phyloP scores from a whole-genome alignment of 1,284 basidiomycete species.

The Cystobasidium sp. region DNA sequence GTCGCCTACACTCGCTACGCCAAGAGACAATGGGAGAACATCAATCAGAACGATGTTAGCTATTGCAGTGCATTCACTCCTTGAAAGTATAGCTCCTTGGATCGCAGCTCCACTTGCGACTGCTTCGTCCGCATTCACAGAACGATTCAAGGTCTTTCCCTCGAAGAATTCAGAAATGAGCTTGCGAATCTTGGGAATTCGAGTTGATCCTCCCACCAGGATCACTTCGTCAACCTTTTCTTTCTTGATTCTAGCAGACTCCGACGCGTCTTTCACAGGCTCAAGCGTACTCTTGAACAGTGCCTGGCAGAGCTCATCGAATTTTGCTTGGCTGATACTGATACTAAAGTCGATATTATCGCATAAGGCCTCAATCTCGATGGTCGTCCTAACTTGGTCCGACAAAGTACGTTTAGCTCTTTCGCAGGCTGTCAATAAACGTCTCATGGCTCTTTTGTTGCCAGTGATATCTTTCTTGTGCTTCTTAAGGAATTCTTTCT shows the following conservation, averaged over 20 bases:
- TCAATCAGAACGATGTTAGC: constrained; percentile 95
- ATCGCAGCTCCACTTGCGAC: constrained; percentile 99
- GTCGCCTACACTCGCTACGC: constrained; percentile 95
- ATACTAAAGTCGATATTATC: constrained; percentile 99
- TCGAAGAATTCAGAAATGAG: constrained; percentile 99
- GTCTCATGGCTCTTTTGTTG: constrained; percentile 93
- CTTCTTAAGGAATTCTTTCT: constrained; percentile 98
- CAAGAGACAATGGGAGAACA: constrained; percentile 89
- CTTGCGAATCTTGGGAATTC: constrained; percentile 97
- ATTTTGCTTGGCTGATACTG: constrained; percentile 95
- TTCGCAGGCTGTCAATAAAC: constrained; percentile 96
- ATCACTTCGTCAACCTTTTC: constrained; percentile 93
- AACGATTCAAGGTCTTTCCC: constrained; percentile 61
- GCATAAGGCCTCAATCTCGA: constrained; percentile 93
- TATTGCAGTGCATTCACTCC: constrained; percentile 76
- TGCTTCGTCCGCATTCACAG: constrained; percentile 99
- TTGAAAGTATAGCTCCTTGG: constrained; percentile 96
- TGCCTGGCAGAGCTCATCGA: constrained; percentile 97
- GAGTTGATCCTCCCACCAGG: constrained; percentile 95
- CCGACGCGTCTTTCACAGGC: constrained; percentile 97
- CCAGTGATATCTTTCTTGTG: constrained; percentile 94
- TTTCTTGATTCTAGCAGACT: constrained; percentile 98
- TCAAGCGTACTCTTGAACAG: constrained; percentile 96
- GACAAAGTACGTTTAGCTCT: constrained; percentile 98
- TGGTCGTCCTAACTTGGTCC: constrained; percentile 91